Base-by-base conservation (phyloP, 2,329 filamentous ascomycete genomes). In the Apiospora sp. region DNA sequence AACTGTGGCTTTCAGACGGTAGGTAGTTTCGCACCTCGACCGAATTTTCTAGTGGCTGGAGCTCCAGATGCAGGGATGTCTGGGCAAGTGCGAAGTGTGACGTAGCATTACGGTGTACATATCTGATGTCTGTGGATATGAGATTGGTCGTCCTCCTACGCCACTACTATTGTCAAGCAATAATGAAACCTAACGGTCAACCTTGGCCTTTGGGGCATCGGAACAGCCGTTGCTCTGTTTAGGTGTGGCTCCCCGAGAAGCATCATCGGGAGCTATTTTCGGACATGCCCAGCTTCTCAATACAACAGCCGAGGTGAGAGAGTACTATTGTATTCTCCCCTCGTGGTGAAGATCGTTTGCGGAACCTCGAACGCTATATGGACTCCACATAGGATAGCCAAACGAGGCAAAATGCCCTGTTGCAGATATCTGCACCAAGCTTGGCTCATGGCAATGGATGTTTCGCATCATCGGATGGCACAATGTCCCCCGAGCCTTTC, bases 101-200 rank as follows among this genome's bases (percentile, higher is more conserved):
- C n/a, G 67, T 69, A 30, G 67, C 67, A 69, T 48, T 69, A 69
- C 67, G 27, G 67, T 69, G 67, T 69, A 69, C 67, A 69, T n/a
- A 64, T 64, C 58, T 37, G 19, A 19, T 22, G 30, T 64, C 7
- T 37, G 34, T 64, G 58, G 58, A 64, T 41, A n/a, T 41, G 58
- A 64, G 34, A 64, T 64, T 64, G 58, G 58, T 19, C 34, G 13
- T 64, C 34, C 19, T 64, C 58, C 19, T 64, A 37, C 54, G 30
- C 54, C 54, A 41, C 51, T 14, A 30, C 30, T 30, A 61, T 19
- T 37, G 58, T 37, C 58, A 64, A n/a, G 58, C 30, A 64, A 64
- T 64, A 64, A 64, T 64, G 58, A 64, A 64, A 64, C 58, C 58
- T n/a, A 3, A 41, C 8, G 10, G 34, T n/a, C 3, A 41, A 64